Base-by-base conservation (phyloP, 345 rosid genomes). In the Acer negundo region DNA sequence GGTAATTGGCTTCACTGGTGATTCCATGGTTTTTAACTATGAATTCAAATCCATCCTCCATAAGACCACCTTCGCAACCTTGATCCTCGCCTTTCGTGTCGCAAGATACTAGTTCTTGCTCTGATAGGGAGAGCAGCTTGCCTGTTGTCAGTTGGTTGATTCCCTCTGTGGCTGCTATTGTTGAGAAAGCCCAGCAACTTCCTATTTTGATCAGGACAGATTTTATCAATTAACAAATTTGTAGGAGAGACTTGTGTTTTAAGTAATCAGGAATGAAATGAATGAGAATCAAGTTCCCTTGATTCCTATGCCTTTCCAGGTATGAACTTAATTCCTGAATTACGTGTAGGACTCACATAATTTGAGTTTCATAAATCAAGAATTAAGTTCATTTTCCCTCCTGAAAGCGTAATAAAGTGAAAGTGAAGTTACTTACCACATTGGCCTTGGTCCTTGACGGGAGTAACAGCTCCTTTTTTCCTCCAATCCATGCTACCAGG, bases 401-500 rank as follows among this genome's bases (percentile, higher is more conserved):
- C 7, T 35, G 1, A 35, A 31, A 6, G 38, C 38, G 6, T 31
- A 31, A 35, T 35, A 35, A 35, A 35, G 38, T 5, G 38, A 35
- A 35, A 35, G 38, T 35, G 38, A 35, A 35, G 46, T 46, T 1
- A 16, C 67, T 63, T 76, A 86, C 89, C 91, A 40, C 91, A 85
- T 42, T 75, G 77, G 26, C 84, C 82, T 80, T 88, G 91, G 78
- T 82, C 63, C 74, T 88, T 88, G 24, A 88, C 62, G 23, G 82
- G 59, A 31, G 82, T 83, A 35, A 88, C 88, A 59, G 87, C 91
- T 61, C 88, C 91, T 66, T 83, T 82, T 12, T 80, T 72, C 72
- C 91, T 83, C 89, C 89, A 86, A 31, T 88, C 91, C 78, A 86
- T 72, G 51, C 61, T 67, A 10, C 73, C 51, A 0, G 90, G 88